Conservation (phyloP, 2,329 filamentous ascomycete genomes). For the Xylaria sp. region DNA sequence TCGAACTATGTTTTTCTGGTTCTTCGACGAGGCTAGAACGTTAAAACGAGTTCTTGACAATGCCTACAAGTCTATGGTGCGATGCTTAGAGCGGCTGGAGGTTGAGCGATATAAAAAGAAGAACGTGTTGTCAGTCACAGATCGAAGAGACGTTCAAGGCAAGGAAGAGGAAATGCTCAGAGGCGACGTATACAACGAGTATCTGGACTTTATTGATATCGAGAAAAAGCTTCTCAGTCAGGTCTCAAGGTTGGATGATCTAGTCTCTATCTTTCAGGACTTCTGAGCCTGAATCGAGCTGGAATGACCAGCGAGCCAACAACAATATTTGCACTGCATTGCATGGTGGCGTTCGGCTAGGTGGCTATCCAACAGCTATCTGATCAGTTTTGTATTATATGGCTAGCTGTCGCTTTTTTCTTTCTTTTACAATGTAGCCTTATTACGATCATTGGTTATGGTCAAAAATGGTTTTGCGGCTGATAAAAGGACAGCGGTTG, state of each 20-base stretch:
- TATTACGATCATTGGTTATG: not conserved
- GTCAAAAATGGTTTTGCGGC: conserved; percentile 1
- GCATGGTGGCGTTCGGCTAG: conserved; percentile 46
- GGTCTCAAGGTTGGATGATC: conserved; percentile 81
- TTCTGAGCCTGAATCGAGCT: conserved; percentile 51
- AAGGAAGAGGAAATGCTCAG: conserved; percentile 84
- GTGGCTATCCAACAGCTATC: conserved; percentile 20
- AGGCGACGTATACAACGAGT: conserved; percentile 74
- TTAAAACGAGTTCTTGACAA: conserved; percentile 78
- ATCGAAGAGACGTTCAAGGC: conserved; percentile 86
- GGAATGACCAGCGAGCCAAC: conserved; percentile 24
- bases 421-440: conserved; percentile 3
- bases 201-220: conserved; percentile 68
- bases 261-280: conserved; percentile 85
- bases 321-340: conserved; percentile 41
- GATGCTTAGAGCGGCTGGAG: conserved; percentile 81
- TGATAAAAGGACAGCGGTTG: not conserved
- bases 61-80: conserved; percentile 89
- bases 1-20: conserved; percentile 91
- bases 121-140: conserved; percentile 80
- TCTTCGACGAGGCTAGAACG: conserved; percentile 81
- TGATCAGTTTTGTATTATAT: conserved; percentile 33
- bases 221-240: conserved; percentile 81
- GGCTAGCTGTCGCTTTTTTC: conserved; percentile 5
- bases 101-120: conserved; percentile 78